phyloP scores from a whole-genome alignment of 2,329 filamentous ascomycete species.

The Fonsecaea multimorphosa region DNA sequence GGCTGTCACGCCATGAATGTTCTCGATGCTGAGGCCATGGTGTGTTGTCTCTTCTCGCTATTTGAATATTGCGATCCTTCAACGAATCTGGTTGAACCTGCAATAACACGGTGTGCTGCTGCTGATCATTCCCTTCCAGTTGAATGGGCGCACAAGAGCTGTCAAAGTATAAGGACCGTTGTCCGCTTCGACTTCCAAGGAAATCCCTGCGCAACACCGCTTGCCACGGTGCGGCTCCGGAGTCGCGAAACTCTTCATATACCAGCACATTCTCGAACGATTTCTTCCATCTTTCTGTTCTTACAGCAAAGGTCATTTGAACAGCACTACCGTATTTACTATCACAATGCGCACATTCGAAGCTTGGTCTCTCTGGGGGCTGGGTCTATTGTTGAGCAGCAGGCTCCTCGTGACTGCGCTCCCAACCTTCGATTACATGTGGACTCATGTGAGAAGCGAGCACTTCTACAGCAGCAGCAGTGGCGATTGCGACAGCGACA shows the following conservation, averaged over 20 bases:
- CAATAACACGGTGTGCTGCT: constrained; percentile 11
- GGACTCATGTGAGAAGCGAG: constrained; percentile 14
- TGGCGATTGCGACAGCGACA: background rate
- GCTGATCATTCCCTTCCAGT: constrained; percentile 5
- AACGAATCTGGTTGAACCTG: constrained; percentile 12
- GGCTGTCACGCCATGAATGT: constrained; percentile 1
- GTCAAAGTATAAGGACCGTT: constrained; percentile 11
- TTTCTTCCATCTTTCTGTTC: background rate
- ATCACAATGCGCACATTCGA: constrained; percentile 15
- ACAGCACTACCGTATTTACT: background rate
- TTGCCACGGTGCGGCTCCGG: constrained; percentile 11
- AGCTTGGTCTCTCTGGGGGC: constrained; percentile 6
- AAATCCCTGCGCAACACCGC: constrained; percentile 22
- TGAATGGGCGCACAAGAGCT: constrained; percentile 23
- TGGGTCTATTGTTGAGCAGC: constrained; percentile 13
- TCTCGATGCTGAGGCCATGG: background rate
- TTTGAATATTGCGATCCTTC: constrained; percentile 23
- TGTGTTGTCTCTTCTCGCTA: constrained; percentile 13
- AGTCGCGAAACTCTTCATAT: constrained; percentile 13
- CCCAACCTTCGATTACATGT: constrained; percentile 25
- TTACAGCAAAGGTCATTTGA: background rate
- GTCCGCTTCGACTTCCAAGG: constrained; percentile 15
- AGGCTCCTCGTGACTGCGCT: constrained; percentile 24
- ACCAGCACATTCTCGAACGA: constrained; percentile 1
- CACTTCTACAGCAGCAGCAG: constrained; percentile 3